Percentiles rank a stretch among this genome's conserved stretches.
Conservation (phyloP, 306 rosid species). For the Leucaena leucocephala region DNA sequence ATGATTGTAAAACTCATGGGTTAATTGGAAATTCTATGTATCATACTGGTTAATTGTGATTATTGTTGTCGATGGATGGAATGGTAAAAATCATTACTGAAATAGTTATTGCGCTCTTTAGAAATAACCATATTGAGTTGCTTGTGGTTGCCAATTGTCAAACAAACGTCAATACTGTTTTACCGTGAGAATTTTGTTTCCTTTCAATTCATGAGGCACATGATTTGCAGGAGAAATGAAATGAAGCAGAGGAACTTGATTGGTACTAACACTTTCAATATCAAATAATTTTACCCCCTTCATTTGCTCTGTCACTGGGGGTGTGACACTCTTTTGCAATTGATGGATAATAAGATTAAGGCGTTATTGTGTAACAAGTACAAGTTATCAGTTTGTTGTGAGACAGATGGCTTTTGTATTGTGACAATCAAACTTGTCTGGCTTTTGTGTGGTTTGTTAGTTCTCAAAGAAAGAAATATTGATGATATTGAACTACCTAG, state of each 20-base stretch:
- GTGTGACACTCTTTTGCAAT: neutral
- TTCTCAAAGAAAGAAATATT: neutral
- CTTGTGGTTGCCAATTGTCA: neutral
- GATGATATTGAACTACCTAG: neutral
- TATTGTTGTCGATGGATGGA: neutral
- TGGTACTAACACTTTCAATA: neutral
- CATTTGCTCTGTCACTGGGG: neutral
- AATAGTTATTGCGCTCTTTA: neutral
- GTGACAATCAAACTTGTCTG: neutral
- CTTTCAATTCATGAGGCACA: neutral
- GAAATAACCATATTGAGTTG: neutral
- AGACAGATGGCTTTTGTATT: neutral
- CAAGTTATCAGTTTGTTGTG: neutral
- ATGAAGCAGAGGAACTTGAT: neutral
- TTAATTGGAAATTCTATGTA: slow-evolving; percentile 23
- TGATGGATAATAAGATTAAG: neutral
- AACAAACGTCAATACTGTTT: neutral
- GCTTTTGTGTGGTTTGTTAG: neutral
- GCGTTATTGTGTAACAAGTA: neutral
- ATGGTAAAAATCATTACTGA: neutral
- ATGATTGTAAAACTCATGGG: slow-evolving; percentile 14
- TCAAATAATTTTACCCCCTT: neutral
- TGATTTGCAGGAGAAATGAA: neutral
- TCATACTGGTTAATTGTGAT: neutral
- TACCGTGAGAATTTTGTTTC: neutral